Conservation (phyloP, 345 rosid species). For the Isatis tinctoria region DNA sequence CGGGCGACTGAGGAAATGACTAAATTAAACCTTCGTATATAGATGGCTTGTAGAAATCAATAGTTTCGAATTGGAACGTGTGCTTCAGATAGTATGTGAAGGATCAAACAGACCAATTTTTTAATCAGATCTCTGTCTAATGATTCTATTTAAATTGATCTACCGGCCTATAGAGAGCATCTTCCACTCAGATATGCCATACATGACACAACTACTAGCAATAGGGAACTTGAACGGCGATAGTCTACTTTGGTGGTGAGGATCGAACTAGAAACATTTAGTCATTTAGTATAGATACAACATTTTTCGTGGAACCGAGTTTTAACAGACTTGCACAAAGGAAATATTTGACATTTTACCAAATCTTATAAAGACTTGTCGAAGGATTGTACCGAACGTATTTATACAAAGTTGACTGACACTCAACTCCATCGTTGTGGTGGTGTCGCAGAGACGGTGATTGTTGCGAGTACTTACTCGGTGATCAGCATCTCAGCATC, state of each 20-base stretch:
- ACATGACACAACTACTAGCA: not conserved
- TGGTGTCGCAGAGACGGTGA: not conserved
- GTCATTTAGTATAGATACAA: not conserved
- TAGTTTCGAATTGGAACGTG: not conserved
- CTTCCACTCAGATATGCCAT: not conserved
- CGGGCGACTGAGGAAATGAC: not conserved
- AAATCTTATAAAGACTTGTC: not conserved
- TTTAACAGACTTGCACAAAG: conserved; percentile 13
- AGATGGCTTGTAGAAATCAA: not conserved
- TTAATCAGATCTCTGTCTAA: not conserved
- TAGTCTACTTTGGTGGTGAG: not conserved
- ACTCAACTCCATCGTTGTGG: not conserved
- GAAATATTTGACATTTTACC: conserved; percentile 3
- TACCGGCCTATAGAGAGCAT: not conserved
- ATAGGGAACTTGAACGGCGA: not conserved
- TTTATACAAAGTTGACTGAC: conserved; percentile 26
- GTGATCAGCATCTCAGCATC: conserved; percentile 31
- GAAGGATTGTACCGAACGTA: not conserved
- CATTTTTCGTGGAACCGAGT: conserved; percentile 13
- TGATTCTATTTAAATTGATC: not conserved
- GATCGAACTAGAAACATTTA: not conserved
- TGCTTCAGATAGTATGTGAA: not conserved
- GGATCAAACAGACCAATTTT: not conserved
- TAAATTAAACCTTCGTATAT: not conserved
- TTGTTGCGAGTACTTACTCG: conserved; percentile 11